A percentile compares a stretch with the other conserved stretches of the same genome.
phyloP scores from a whole-genome alignment of 371 early-diverging fungal species.

The Rhizopus delemar region DNA sequence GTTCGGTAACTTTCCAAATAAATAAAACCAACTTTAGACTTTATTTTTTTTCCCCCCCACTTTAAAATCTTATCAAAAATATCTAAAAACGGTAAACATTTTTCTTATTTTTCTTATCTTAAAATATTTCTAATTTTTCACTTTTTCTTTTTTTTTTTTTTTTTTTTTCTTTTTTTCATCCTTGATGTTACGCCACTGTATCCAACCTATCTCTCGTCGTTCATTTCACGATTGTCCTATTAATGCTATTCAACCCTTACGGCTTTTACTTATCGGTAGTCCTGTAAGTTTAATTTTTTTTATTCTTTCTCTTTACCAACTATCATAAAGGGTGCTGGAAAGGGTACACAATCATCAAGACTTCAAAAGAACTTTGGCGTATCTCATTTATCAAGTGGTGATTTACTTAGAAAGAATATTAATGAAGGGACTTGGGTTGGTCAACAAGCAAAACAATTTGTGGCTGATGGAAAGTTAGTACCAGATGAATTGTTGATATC shows the following conservation, averaged over 20 bases:
- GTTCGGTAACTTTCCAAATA: too few relatives aligned
- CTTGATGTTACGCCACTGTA: neutral
- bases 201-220: neutral
- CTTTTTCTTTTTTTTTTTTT: neutral
- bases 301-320: neutral
- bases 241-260: slow-evolving; percentile 49
- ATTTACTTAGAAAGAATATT: slow-evolving; percentile 80
- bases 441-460: slow-evolving; percentile 56
- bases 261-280: slow-evolving; percentile 62
- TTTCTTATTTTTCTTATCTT: neutral
- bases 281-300: slow-evolving; percentile 45
- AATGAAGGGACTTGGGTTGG: slow-evolving; percentile 69
- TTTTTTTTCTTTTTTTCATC: neutral
- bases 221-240: slow-evolving; percentile 45
- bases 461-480: slow-evolving; percentile 67
- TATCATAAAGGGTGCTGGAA: slow-evolving; percentile 70
- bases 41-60: too few relatives aligned
- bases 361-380: slow-evolving; percentile 71
- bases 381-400: slow-evolving; percentile 78
- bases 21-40: too few relatives aligned
- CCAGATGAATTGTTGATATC: slow-evolving; percentile 78
- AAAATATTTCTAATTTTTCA: neutral
- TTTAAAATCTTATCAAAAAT: too few relatives aligned
- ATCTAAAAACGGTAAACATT: too few relatives aligned
- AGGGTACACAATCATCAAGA: slow-evolving; percentile 86